Evolutionary conservation across 352 stramenopile genomes (phyloP).

Genomic region (Phytophthora cryptogea): DNA sequence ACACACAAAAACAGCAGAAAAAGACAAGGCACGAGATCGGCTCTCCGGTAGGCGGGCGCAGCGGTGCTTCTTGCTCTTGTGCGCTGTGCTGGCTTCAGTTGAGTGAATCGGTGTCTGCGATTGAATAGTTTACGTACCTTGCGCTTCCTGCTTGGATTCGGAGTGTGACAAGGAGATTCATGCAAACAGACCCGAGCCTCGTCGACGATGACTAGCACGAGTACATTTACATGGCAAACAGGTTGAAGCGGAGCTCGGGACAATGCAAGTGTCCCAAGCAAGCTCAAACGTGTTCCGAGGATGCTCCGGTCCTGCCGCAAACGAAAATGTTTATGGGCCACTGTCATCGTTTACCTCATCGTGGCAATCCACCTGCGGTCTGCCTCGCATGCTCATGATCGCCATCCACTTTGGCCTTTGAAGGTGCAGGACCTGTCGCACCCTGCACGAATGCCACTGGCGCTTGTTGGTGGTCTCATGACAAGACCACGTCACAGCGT

Average conservation of each 20-base stretch:
- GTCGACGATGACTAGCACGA: too few species aligned
- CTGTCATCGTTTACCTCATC: conserved; percentile 24
- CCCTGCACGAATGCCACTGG: conserved; percentile 13
- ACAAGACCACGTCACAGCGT: conserved; percentile 11
- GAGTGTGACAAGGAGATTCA: too few species aligned
- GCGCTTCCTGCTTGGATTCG: too few species aligned
- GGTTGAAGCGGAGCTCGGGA: conserved; percentile 5
- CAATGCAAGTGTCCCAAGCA: too few species aligned
- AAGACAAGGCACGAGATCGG: conserved; percentile 13
- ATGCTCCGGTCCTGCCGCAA: background rate
- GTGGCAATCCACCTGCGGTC: conserved; percentile 20
- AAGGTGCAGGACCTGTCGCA: conserved; percentile 12
- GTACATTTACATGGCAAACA: background rate
- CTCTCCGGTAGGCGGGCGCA: conserved; percentile 2
- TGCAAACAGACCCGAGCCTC: too few species aligned
- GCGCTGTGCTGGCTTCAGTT: conserved; percentile 18
- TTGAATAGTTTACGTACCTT: background rate
- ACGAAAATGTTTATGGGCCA: conserved; percentile 26
- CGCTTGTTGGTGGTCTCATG: conserved; percentile 7
- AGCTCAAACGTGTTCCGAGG: too few species aligned
- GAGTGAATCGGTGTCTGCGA: conserved; percentile 8
- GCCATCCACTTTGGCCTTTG: conserved; percentile 1
- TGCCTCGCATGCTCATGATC: conserved; percentile 1
- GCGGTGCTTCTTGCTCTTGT: conserved; percentile 12
- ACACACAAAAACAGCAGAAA: conserved; percentile 35